Percentiles rank a stretch among this genome's conserved stretches.
phyloP scores from a whole-genome alignment of 345 rosid species.

The Salix purpurea region DNA sequence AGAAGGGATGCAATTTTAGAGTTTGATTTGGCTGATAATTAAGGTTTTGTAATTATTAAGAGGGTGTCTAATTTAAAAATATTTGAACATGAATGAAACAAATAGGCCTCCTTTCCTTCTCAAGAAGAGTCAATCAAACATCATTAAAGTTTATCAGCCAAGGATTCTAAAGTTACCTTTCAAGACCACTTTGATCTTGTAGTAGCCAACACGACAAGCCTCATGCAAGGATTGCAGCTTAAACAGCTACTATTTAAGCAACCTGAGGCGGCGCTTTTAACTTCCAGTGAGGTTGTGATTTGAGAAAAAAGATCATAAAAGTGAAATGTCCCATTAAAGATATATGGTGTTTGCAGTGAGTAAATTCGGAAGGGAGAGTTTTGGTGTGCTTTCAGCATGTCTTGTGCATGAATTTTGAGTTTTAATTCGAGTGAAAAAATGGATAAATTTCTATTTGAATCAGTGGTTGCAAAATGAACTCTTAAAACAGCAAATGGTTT shows the following conservation, averaged over 20 bases:
- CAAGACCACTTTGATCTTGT: neutral
- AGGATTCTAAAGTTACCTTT: neutral
- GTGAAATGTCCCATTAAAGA: neutral
- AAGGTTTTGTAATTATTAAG: neutral
- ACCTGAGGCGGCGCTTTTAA: neutral
- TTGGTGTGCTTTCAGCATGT: neutral
- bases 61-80: neutral
- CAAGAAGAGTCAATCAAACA: neutral
- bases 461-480: neutral
- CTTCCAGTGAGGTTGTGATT: neutral
- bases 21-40: neutral
- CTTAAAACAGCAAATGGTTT: neutral
- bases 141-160: neutral
- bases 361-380: neutral
- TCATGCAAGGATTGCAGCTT: neutral
- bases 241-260: neutral
- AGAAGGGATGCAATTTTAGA: neutral
- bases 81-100: neutral
- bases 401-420: too few relatives aligned
- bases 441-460: neutral
- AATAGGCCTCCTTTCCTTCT: neutral
- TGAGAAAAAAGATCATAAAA: neutral
- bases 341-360: neutral
- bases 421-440: neutral
- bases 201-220: neutral